Conservation (phyloP, 2,329 filamentous ascomycete species). For the Claviceps fusiformis region DNA sequence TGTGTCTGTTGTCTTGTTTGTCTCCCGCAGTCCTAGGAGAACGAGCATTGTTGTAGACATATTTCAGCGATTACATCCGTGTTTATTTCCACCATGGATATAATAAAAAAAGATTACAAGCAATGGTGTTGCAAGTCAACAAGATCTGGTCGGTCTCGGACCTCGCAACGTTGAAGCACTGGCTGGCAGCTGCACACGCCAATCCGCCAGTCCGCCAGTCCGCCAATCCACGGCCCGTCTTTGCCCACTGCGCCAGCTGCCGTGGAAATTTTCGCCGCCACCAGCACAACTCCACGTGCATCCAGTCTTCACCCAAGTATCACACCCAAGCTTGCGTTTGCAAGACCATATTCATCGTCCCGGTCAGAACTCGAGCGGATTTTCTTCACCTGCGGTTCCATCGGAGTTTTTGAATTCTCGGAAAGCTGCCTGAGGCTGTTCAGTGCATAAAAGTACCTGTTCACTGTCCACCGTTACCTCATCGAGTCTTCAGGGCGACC, state of each 20-base stretch:
- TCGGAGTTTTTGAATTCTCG: neutral
- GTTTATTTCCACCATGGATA: no score
- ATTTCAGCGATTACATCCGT: no score
- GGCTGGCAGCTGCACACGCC: no score
- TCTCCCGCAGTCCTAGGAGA: no score
- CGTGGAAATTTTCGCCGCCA: constrained; percentile 6
- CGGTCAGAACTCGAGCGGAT: neutral
- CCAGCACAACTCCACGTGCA: neutral
- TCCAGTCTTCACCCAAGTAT: neutral
- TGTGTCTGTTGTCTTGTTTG: no score
- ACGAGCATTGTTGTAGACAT: no score
- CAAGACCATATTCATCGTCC: neutral
- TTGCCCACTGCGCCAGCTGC: neutral
- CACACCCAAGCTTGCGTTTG: neutral
- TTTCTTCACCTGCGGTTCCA: neutral
- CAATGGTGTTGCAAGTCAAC: no score
- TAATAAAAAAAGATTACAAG: no score
- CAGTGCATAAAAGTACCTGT: neutral
- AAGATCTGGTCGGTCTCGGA: no score
- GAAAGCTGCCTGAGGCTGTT: neutral
- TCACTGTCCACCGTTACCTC: neutral
- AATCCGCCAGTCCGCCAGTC: neutral
- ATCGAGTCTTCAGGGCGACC: neutral
- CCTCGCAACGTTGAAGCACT: no score
- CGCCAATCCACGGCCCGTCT: neutral